Base-by-base conservation (phyloP, 352 stramenopile genomes). In the Phytophthora boehmeriae region DNA sequence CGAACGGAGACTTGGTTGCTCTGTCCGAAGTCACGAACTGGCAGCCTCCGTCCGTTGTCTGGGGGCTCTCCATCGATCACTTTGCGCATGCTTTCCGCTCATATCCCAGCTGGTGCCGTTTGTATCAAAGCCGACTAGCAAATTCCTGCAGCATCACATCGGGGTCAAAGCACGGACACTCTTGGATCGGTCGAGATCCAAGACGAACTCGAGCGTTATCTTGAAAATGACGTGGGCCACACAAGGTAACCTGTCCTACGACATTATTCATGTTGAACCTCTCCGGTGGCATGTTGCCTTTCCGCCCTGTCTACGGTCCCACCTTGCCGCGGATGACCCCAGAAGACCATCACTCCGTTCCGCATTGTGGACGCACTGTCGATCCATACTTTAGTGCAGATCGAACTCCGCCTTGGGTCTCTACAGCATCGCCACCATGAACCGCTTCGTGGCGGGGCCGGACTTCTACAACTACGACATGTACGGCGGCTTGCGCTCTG, bases 401-500 rank as follows among this genome's bases (percentile, higher is more conserved):
- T 22, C 1, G 4, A 14, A 9, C 34, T 41, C 16, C 4, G 3
- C 16, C 14, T 44, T 16, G 38, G 38, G n/a, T n/a, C n/a, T n/a
- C n/a, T n/a, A n/a, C n/a, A n/a, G n/a, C n/a, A n/a, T 16, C 38
- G 16, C 34, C 38, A 34, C 13, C 34, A 58, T 59, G 25, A 71
- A 32, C 34, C 66, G 66, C 50, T 75, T 68, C 34, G 62, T 75
- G n/a, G 71, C 71, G n/a, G 71, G 68, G 1, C 54, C 66, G 6
- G 52, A 80, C 50, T 83, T 88, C 63, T 88, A 83, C 68, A 88
- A 86, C 61, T 77, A 85, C 42, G 71, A 84, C 53, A 82, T 83
- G 68, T 88, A 83, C 44, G 78, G 78, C 30, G 72, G 68, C 0
- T 58, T 88, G 34, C 78, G 75, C 13, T 38, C 58, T 5, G 78